A percentile compares a stretch with the other conserved stretches of the same genome.
Evolutionary conservation across 495 filamentous ascomycete species (phyloP).

Genomic region (Chaetomium tenue): DNA sequence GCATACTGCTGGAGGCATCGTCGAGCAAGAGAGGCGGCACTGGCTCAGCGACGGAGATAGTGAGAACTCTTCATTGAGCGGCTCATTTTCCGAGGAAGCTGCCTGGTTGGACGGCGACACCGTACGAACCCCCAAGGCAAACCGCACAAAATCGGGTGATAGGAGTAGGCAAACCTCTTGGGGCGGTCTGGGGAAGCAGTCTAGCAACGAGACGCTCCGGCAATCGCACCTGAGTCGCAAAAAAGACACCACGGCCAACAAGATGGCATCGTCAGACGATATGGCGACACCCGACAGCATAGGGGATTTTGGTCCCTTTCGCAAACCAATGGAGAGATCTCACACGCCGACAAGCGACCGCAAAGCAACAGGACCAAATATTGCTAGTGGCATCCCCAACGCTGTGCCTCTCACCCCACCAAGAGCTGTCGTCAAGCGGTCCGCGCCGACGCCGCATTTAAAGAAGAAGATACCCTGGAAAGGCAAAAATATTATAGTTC

Average conservation of each 20-base stretch:
- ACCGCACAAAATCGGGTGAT: slow-evolving; percentile 41
- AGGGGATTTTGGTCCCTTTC: slow-evolving; percentile 28
- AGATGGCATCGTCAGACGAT: slow-evolving; percentile 41
- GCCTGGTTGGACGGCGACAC: slow-evolving; percentile 45
- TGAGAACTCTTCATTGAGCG: slow-evolving; percentile 62
- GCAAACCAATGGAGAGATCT: slow-evolving; percentile 19
- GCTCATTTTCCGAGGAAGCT: slow-evolving; percentile 50
- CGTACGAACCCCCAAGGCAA: slow-evolving; percentile 42
- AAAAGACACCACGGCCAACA: slow-evolving; percentile 31
- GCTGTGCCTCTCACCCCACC: slow-evolving; percentile 41
- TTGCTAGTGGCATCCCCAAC: slow-evolving; percentile 32
- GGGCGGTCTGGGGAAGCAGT: slow-evolving; percentile 46
- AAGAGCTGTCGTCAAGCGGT: slow-evolving; percentile 32
- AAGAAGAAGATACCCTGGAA: slow-evolving; percentile 64
- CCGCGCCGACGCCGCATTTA: slow-evolving; percentile 42
- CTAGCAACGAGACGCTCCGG: slow-evolving; percentile 64
- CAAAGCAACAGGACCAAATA: slow-evolving; percentile 28
- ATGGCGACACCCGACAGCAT: slow-evolving; percentile 34
- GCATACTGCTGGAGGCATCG: slow-evolving; percentile 60
- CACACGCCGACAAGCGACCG: slow-evolving; percentile 32
- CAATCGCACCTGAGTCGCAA: slow-evolving; percentile 55
- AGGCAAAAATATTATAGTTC: slow-evolving; percentile 70
- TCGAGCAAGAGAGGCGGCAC: slow-evolving; percentile 60
- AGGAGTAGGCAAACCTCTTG: slow-evolving; percentile 41
- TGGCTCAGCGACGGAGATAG: slow-evolving; percentile 74